Evolutionary conservation across 805 yeast species (phyloP).

Genomic region (Saturnispora sanitii): DNA sequence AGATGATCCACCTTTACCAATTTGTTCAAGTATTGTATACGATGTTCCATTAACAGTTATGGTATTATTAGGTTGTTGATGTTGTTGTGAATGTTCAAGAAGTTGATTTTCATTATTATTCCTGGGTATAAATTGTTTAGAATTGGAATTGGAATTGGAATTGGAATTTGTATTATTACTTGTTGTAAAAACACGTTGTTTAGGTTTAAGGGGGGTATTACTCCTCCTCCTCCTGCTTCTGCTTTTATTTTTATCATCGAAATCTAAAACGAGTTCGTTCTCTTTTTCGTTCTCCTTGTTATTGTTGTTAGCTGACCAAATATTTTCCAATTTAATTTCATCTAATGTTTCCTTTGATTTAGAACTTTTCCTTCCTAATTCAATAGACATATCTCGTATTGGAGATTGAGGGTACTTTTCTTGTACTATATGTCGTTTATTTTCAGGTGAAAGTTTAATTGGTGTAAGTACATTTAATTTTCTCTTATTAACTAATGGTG

Average conservation of each 20-base stretch:
- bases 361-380: slow-evolving; percentile 18
- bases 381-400: slow-evolving; percentile 18
- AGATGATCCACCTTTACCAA: slow-evolving; percentile 90
- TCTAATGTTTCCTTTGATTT: slow-evolving; percentile 15
- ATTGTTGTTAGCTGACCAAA: slow-evolving; percentile 3
- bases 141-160: too few species aligned
- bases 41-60: slow-evolving; percentile 44
- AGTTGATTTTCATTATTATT: too few species aligned
- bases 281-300: slow-evolving; percentile 5
- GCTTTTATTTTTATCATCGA: neutral
- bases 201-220: neutral
- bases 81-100: neutral
- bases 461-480: slow-evolving; percentile 12
- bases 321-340: slow-evolving; percentile 9
- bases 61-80: slow-evolving; percentile 8
- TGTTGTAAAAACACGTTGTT: too few species aligned
- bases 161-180: neutral
- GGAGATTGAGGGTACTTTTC: slow-evolving; percentile 5
- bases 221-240: too few species aligned
- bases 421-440: slow-evolving; percentile 17
- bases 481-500: slow-evolving; percentile 4
- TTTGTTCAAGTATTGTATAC: slow-evolving; percentile 65
- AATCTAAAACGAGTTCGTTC: slow-evolving; percentile 2
- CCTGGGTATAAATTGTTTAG: too few species aligned
- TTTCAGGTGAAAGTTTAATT: slow-evolving; percentile 18